These are phyloP conservation scores for Nicotiana benthamiana DNA, from an alignment of 257 asterid genomes.

Conservation along the genomic window DNA sequence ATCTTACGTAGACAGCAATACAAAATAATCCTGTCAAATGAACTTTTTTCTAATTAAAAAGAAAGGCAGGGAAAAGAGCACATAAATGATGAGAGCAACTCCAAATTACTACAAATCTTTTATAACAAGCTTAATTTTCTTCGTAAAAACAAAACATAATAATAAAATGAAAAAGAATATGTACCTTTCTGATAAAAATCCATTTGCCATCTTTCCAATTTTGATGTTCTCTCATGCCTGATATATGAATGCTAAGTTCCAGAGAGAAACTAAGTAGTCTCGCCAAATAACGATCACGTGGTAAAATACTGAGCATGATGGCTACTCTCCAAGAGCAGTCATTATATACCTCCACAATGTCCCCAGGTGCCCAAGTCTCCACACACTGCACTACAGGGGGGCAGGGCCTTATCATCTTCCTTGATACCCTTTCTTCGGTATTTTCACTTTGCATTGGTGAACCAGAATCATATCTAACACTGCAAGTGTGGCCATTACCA, in stretches of 20 bases:
- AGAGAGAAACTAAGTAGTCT: conserved; percentile 51
- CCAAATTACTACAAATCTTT: not conserved
- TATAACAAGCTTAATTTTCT: not conserved
- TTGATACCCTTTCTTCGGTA: conserved; percentile 39
- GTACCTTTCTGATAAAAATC: conserved; percentile 54
- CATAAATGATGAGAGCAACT: not conserved
- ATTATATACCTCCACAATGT: conserved; percentile 59
- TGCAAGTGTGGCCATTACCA: conserved; percentile 46
- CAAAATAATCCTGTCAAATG: not conserved
- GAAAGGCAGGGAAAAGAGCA: not conserved
- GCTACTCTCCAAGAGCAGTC: conserved; percentile 60
- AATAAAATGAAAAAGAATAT: not conserved
- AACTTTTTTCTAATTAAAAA: not conserved
- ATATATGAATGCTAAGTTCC: conserved; percentile 33
- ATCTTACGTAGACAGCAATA: not conserved
- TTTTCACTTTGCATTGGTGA: conserved; percentile 24
- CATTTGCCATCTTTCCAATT: conserved; percentile 57
- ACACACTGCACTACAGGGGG: conserved; percentile 36
- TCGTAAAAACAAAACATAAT: not conserved
- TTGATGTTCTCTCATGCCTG: conserved; percentile 49
- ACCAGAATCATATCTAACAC: conserved; percentile 34
- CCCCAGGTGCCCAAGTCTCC: conserved; percentile 42
- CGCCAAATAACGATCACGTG: conserved; percentile 35
- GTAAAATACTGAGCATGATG: conserved; percentile 35
- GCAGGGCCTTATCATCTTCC: conserved; percentile 50